Evolutionary conservation across 495 filamentous ascomycete genomes (phyloP).

Genomic region (Apiosordaria backusii): DNA sequence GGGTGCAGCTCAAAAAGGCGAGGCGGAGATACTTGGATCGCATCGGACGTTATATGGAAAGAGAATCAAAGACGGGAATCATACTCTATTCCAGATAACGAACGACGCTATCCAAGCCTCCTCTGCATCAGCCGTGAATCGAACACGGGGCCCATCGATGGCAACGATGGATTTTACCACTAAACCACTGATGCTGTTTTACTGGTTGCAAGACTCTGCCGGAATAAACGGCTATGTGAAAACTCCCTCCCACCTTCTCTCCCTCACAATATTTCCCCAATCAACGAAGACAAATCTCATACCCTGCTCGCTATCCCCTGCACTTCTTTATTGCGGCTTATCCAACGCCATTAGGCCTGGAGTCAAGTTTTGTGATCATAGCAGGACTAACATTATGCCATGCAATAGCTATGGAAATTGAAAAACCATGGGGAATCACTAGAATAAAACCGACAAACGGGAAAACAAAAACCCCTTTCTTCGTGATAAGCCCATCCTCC

Average conservation of each 20-base stretch:
- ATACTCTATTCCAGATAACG: too few species aligned
- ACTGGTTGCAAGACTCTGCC: background rate
- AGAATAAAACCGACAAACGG: background rate
- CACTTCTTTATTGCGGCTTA: too few species aligned
- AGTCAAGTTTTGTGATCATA: background rate
- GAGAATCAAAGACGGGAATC: too few species aligned
- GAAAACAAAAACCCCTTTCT: background rate
- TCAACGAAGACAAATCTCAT: too few species aligned
- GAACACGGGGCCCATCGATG: slow-evolving; percentile 53
- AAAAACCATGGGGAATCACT: background rate
- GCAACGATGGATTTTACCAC: slow-evolving; percentile 54
- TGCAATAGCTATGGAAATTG: background rate
- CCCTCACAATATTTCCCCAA: too few species aligned
- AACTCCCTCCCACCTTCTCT: too few species aligned
- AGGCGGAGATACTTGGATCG: too few species aligned
- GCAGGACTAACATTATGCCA: background rate
- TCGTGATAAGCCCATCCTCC: background rate
- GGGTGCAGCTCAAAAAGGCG: too few species aligned
- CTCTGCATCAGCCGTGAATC: slow-evolving; percentile 50
- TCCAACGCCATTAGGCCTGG: background rate
- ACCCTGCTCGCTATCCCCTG: too few species aligned
- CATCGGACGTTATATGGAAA: too few species aligned
- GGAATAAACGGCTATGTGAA: background rate
- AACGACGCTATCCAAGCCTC: too few species aligned
- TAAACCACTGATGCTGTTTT: slow-evolving; percentile 41